Evolutionary conservation across 352 stramenopile species (phyloP), one percentile per base, ranked within the genome.

Genomic region (Phytophthora kernoviae): DNA sequence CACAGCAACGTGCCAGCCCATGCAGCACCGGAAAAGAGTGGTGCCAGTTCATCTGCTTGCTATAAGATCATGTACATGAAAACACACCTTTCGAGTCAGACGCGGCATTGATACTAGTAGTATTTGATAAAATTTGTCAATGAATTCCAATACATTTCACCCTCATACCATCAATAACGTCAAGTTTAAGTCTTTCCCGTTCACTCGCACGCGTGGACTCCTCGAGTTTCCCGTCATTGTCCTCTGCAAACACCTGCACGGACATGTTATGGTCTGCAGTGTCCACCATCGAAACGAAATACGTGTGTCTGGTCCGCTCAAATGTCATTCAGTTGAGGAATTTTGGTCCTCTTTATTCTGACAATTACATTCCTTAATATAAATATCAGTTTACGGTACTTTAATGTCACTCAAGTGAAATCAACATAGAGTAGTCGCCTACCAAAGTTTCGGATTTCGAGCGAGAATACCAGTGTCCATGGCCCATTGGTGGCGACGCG

Each of bases 1-100:
- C 91, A 97, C 32, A 97, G 47, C 18, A 97, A 75, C 21, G 94
- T 98, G 1, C 94, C 94, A 4, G 94, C 94, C 94, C 94, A 98
- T 34, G 88, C 80, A 6, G 90, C 91, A 8, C 94, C 94, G 18
- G 92, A 94, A 74, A 98, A 98, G 6, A 98, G 68, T 22, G 94
- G 94, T 24, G 92, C 92, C 21, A 98, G 78, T 47, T 96, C 87
- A 58, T 96, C 77, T 58, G 87, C 79, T 78, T 88, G 77, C 84
- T 94, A 48, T 9, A 12, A 44, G 11, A 21, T 12, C 47, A 54
- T n/a, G 21, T 18, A n/a, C n/a, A n/a, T 21, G 18, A 1, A 22
- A 21, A 4, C 4, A n/a, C n/a, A 15, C 40, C 36, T 15, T 39
- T 30, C 18, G 46, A 56, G 58, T 69, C 40, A 76, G 43, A 57